phyloP scores from a whole-genome alignment of 331 rosid genomes.

The Ulmus americana region DNA sequence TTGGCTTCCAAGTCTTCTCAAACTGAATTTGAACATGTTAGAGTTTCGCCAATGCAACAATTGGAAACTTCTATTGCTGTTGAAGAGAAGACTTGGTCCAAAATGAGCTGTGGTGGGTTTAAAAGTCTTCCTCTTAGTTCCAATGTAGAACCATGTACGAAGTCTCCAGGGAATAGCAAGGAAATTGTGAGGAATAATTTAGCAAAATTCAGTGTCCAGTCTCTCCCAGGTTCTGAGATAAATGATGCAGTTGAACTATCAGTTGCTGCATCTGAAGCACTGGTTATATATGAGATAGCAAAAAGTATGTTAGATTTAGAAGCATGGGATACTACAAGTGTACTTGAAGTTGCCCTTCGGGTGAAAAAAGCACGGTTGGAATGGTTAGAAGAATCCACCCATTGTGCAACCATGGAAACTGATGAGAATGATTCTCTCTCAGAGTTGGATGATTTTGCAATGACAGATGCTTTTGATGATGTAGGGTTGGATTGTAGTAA shows the following conservation, averaged over 20 bases:
- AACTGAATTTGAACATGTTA: constrained; percentile 25
- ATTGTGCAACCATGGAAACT: constrained; percentile 33
- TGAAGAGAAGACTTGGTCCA: constrained; percentile 28
- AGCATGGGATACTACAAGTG: constrained; percentile 35
- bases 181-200: constrained; percentile 27
- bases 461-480: constrained; percentile 70
- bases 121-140: constrained; percentile 22
- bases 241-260: constrained; percentile 64
- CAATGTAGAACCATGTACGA: constrained; percentile 25
- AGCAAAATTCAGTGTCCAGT: constrained; percentile 29
- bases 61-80: constrained; percentile 31
- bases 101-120: constrained; percentile 23
- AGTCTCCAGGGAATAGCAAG: constrained; percentile 26
- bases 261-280: constrained; percentile 81
- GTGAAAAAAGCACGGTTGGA: constrained; percentile 65
- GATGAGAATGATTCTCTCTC: constrained; percentile 56
- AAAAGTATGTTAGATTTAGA: constrained; percentile 37
- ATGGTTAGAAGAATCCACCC: constrained; percentile 36
- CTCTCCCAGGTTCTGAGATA: constrained; percentile 38
- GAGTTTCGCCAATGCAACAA: constrained; percentile 27
- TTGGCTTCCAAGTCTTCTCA: constrained; percentile 34
- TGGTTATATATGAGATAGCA: constrained; percentile 63
- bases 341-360: constrained; percentile 69
- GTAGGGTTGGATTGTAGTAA: constrained; percentile 47
- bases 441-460: constrained; percentile 64